These are phyloP conservation scores for Gossypium longicalyx DNA, from an alignment of 345 rosid species.

Conservation along the genomic window DNA sequence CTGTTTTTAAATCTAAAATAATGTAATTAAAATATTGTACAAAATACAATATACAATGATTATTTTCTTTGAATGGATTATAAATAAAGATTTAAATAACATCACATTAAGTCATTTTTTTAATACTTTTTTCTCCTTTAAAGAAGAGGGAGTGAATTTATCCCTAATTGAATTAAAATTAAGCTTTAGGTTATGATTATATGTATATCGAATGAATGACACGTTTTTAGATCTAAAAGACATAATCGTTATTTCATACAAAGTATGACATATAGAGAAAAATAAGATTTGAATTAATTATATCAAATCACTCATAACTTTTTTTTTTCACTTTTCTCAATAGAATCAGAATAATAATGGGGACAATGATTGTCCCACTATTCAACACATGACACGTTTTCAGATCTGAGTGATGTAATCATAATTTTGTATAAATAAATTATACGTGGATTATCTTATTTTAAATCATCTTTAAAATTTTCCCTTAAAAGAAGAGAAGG, in stretches of 20 bases:
- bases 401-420: too few relatives aligned
- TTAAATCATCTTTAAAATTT: not conserved
- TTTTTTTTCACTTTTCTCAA: fast-evolving
- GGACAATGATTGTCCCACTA: not conserved
- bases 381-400: not conserved
- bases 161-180: not conserved
- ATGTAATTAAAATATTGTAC: too few relatives aligned
- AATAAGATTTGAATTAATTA: not conserved
- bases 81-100: too few relatives aligned
- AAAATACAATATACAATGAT: too few relatives aligned
- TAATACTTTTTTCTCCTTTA: not conserved
- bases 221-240: too few relatives aligned
- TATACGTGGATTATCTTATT: not conserved
- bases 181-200: not conserved
- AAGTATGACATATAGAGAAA: too few relatives aligned
- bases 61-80: too few relatives aligned
- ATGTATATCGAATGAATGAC: not conserved
- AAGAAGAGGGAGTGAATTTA: not conserved
- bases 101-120: too few relatives aligned
- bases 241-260: not conserved
- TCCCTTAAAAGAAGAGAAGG: not conserved
- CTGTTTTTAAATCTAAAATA: too few relatives aligned
- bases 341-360: not conserved
- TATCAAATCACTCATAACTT: not conserved
- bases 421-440: not conserved